Evolutionary conservation across 2,329 filamentous ascomycete species (phyloP).

Genomic region (Fusarium avenaceum): DNA sequence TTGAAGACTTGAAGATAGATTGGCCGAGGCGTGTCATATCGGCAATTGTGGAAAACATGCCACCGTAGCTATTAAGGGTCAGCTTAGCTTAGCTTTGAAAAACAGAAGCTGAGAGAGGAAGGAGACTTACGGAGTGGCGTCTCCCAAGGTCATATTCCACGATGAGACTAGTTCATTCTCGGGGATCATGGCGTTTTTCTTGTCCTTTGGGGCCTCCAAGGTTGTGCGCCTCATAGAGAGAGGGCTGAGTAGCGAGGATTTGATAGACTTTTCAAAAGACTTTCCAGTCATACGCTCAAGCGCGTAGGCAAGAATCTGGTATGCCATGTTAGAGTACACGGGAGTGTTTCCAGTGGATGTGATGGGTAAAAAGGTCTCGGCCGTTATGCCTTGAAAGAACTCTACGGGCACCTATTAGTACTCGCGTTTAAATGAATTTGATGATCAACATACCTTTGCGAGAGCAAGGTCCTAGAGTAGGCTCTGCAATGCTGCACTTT

Average conservation of each 20-base stretch:
- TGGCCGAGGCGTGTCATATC: constrained; percentile 15
- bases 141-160: neutral
- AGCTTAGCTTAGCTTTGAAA: neutral
- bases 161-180: constrained; percentile 2
- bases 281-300: constrained; percentile 15
- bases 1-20: constrained; percentile 14
- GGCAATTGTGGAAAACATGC: constrained; percentile 20
- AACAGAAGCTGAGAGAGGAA: fast-evolving
- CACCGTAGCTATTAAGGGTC: neutral
- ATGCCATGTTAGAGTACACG: constrained; percentile 17
- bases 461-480: neutral
- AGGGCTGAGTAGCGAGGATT: neutral
- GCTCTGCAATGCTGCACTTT: neutral
- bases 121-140: constrained; percentile 1
- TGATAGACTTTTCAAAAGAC: neutral
- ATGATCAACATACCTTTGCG: neutral
- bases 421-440: fast-evolving
- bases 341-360: constrained; percentile 14
- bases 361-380: neutral
- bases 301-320: constrained; percentile 23
- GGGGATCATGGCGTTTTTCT: constrained; percentile 4
- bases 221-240: constrained; percentile 4
- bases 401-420: neutral
- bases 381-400: constrained; percentile 5
- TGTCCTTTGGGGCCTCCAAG: neutral